A percentile compares a stretch with the other conserved stretches of the same genome.
phyloP scores from a whole-genome alignment of 208 protist species.

The Trypanosoma conorhini region DNA sequence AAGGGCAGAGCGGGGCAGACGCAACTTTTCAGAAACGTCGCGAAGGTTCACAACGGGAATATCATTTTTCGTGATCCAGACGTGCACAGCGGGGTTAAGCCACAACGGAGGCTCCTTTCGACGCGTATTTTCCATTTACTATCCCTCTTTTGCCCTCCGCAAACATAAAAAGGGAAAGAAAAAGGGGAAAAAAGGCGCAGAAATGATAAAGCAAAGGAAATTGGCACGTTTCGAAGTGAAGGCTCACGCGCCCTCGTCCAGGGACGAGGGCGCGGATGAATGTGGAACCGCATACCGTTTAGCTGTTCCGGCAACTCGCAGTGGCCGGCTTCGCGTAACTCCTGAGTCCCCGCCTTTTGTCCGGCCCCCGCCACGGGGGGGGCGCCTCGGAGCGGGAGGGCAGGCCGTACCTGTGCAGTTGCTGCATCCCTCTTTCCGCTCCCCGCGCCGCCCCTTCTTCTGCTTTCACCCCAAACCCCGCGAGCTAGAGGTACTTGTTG shows the following conservation, averaged over 20 bases:
- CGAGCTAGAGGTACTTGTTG: constrained; percentile 56
- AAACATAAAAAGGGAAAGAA: not conserved
- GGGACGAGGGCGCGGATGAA: not conserved
- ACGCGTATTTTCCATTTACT: constrained; percentile 29
- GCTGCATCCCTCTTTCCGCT: too few species aligned
- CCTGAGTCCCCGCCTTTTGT: too few species aligned
- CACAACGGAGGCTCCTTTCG: constrained; percentile 35
- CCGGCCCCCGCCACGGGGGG: too few species aligned
- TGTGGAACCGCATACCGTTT: not conserved
- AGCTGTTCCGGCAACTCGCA: not conserved
- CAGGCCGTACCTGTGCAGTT: too few species aligned
- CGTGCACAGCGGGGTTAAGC: constrained; percentile 50
- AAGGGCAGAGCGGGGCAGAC: not conserved
- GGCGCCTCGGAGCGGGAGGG: too few species aligned
- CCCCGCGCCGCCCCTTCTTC: not conserved
- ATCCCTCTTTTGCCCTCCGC: constrained; percentile 9
- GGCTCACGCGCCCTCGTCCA: not conserved
- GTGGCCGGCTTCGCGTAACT: not conserved
- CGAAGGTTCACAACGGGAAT: constrained; percentile 77
- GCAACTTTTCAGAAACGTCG: constrained; percentile 44
- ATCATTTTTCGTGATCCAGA: constrained; percentile 66
- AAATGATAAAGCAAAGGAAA: constrained; percentile 1
- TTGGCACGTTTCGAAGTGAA: not conserved
- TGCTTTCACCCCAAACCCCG: not conserved
- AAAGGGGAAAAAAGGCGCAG: not conserved